Conservation (phyloP, 768 basidiomycete genomes). For the Naganishia vishniacii region DNA sequence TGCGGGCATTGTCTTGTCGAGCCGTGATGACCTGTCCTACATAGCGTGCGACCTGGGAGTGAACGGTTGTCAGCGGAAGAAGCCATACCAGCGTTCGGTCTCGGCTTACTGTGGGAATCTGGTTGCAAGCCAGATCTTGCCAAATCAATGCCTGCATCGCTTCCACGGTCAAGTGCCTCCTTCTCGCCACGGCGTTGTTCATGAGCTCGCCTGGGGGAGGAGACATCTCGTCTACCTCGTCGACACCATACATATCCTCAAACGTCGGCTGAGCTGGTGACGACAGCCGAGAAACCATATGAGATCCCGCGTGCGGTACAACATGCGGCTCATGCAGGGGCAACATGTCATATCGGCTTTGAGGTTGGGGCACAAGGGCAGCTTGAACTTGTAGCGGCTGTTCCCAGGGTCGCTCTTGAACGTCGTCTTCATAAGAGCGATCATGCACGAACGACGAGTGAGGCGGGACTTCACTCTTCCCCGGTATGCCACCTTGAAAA, state of each 20-base stretch:
- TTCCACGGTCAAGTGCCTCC: slow-evolving; percentile 22
- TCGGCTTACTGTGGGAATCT: slow-evolving; percentile 22
- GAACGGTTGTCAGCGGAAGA: background rate
- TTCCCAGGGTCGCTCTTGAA: slow-evolving; percentile 20
- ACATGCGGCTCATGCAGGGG: background rate
- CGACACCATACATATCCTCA: slow-evolving; percentile 8
- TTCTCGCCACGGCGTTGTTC: slow-evolving; percentile 19
- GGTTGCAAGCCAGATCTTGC: slow-evolving; percentile 26
- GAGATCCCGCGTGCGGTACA: background rate
- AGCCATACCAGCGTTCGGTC: background rate
- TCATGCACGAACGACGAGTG: slow-evolving; percentile 17
- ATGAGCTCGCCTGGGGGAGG: slow-evolving; percentile 19
- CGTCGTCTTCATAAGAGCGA: slow-evolving; percentile 12
- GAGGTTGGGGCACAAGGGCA: slow-evolving; percentile 5
- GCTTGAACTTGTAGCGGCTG: slow-evolving; percentile 17
- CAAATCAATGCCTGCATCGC: slow-evolving; percentile 26
- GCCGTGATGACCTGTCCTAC: slow-evolving; percentile 12
- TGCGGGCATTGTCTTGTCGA: slow-evolving; percentile 21
- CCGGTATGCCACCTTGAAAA: slow-evolving; percentile 15
- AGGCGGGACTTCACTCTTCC: slow-evolving; percentile 14
- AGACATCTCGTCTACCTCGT: slow-evolving; percentile 5
- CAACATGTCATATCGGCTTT: background rate
- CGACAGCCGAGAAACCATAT: background rate
- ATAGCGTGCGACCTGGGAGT: slow-evolving; percentile 19
- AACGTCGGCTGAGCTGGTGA: background rate